A percentile compares a stretch with the other conserved stretches of the same genome.
phyloP scores from a whole-genome alignment of 352 stramenopile species.

The Globisporangium camurandrum region DNA sequence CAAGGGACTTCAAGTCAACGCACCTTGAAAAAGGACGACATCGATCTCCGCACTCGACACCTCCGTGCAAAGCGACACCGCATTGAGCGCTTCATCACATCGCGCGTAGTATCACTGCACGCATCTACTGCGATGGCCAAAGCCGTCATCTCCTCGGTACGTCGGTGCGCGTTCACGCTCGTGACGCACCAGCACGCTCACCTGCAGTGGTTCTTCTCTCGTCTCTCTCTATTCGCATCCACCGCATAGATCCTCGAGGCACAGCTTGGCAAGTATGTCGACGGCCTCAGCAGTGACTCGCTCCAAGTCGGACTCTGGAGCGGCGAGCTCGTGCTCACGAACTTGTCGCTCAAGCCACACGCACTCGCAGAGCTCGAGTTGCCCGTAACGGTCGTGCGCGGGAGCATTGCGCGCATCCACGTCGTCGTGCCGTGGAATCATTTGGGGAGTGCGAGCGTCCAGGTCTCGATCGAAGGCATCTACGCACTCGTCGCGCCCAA shows the following conservation, averaged over 20 bases:
- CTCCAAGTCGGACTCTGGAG: slow-evolving; percentile 82
- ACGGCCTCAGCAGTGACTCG: slow-evolving; percentile 67
- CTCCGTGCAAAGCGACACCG: background rate
- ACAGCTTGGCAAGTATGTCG: slow-evolving; percentile 77
- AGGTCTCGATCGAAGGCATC: slow-evolving; percentile 65
- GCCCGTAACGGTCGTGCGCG: slow-evolving; percentile 53
- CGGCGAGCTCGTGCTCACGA: slow-evolving; percentile 65
- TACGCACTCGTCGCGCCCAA: slow-evolving; percentile 65
- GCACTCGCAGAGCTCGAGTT: slow-evolving; percentile 70
- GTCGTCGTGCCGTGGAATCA: slow-evolving; percentile 86
- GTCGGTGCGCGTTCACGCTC: background rate
- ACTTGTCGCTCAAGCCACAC: slow-evolving; percentile 71
- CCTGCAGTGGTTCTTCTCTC: background rate
- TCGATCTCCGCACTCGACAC: too few species aligned
- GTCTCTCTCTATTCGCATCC: too few species aligned
- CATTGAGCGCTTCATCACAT: background rate
- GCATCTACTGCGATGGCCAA: slow-evolving; percentile 18
- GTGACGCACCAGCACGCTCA: background rate
- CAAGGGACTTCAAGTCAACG: too few species aligned
- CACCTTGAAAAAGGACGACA: too few species aligned
- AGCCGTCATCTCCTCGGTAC: slow-evolving; percentile 15
- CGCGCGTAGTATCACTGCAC: background rate
- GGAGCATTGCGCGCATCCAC: slow-evolving; percentile 50
- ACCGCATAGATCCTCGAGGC: slow-evolving; percentile 54
- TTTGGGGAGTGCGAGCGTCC: slow-evolving; percentile 67